Conservation (phyloP, 2,329 filamentous ascomycete species). For the Proliferodiscus dingleyae region DNA sequence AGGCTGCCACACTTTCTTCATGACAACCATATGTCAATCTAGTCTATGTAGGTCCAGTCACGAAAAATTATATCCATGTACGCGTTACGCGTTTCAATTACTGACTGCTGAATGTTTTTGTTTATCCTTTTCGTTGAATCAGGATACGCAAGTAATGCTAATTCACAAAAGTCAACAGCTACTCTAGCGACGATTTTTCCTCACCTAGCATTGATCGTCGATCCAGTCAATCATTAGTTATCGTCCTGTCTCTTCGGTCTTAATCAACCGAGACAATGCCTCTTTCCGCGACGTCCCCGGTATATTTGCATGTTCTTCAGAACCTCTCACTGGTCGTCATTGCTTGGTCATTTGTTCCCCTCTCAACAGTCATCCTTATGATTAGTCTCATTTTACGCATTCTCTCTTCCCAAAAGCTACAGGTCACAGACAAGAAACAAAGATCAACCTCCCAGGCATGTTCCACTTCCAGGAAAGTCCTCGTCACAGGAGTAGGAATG, state of each 20-base stretch:
- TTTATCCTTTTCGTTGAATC: too few relatives aligned
- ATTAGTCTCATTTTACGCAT: neutral
- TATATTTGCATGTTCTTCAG: constrained; percentile 38
- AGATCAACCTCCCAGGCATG: constrained; percentile 10
- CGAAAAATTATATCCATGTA: too few relatives aligned
- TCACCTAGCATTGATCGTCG: neutral
- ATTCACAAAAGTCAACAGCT: neutral
- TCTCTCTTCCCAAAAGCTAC: neutral
- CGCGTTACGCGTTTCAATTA: neutral
- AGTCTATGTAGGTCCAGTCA: too few relatives aligned
- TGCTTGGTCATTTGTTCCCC: constrained; percentile 5
- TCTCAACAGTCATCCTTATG: constrained; percentile 8
- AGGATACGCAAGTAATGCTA: too few relatives aligned
- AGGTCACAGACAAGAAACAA: constrained; percentile 2
- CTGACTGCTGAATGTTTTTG: too few relatives aligned
- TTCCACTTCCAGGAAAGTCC: constrained; percentile 41
- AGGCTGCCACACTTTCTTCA: neutral
- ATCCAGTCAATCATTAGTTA: neutral
- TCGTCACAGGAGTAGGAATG: constrained; percentile 71
- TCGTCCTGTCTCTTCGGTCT: neutral
- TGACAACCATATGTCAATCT: neutral
- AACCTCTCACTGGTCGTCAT: constrained; percentile 39
- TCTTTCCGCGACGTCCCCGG: constrained; percentile 8
- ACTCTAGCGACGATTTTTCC: neutral
- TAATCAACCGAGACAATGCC: constrained; percentile 14